Conservation (phyloP, 192 early-diverging fungal genomes). For the Umbelopsis ramanniana region DNA sequence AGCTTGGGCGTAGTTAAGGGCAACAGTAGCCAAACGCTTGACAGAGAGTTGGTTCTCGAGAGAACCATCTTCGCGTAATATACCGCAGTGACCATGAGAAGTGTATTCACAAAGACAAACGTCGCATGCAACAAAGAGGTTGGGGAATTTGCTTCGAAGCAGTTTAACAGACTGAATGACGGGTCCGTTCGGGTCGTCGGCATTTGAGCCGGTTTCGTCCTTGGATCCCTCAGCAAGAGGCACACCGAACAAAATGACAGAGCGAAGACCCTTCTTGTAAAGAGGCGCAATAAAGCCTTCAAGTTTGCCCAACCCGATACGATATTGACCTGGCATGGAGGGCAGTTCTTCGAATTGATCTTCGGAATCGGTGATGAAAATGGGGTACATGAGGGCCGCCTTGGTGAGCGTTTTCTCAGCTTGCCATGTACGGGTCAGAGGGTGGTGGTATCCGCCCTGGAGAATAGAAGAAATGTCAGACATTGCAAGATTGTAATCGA, state of each 20-base stretch:
- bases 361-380: slow-evolving; percentile 88
- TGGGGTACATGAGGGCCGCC: slow-evolving; percentile 85
- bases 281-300: slow-evolving; percentile 78
- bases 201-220: slow-evolving; percentile 79
- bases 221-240: slow-evolving; percentile 72
- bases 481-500: slow-evolving; percentile 4
- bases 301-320: slow-evolving; percentile 82
- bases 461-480: slow-evolving; percentile 69
- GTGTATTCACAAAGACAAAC: slow-evolving; percentile 98
- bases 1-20: slow-evolving; percentile 86
- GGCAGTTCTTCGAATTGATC: slow-evolving; percentile 78
- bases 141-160: slow-evolving; percentile 77
- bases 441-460: slow-evolving; percentile 88
- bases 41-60: slow-evolving; percentile 84
- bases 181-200: slow-evolving; percentile 82
- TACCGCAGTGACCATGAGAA: slow-evolving; percentile 95
- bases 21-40: slow-evolving; percentile 81
- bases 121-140: slow-evolving; percentile 88
- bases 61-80: slow-evolving; percentile 74
- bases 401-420: slow-evolving; percentile 69
- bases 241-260: slow-evolving; percentile 95
- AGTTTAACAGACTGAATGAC: slow-evolving; percentile 84
- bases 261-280: slow-evolving; percentile 83
- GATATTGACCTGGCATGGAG: slow-evolving; percentile 86
- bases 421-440: slow-evolving; percentile 83